Conservation (phyloP, 441 rosid genomes). For the Flueggea neowawraea region DNA sequence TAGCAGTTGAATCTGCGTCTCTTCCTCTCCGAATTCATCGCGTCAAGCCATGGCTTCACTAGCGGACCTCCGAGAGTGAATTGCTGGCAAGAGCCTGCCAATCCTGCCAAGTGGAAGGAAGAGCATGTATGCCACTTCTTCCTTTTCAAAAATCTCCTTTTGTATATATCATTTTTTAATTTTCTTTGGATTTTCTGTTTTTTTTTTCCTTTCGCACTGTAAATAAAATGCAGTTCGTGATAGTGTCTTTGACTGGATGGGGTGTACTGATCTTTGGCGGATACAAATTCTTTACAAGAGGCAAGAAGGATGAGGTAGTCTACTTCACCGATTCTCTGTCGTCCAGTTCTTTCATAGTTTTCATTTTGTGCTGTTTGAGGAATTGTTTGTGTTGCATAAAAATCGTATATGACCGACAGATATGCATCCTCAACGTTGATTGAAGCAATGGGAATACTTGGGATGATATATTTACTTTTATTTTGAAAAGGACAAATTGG, state of each 20-base stretch:
- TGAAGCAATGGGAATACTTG: no score
- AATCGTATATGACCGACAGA: no score
- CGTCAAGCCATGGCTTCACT: constrained; percentile 44
- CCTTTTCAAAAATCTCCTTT: background rate
- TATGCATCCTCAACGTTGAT: no score
- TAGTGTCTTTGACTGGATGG: constrained; percentile 86
- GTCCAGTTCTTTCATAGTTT: no score
- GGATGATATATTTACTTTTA: no score
- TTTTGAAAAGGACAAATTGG: no score
- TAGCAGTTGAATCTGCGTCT: no score
- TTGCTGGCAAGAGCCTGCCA: constrained; percentile 82
- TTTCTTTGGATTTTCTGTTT: constrained; percentile 5
- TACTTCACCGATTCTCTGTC: no score
- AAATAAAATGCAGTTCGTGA: constrained; percentile 56
- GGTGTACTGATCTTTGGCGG: constrained; percentile 61
- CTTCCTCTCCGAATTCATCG: constrained; percentile 3
- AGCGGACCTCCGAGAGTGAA: constrained; percentile 77
- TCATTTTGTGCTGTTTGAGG: no score
- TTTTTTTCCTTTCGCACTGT: constrained; percentile 7
- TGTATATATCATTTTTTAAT: background rate
- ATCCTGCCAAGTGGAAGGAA: constrained; percentile 91
- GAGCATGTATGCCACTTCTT: constrained; percentile 61
- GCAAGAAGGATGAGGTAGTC: constrained; percentile 70
- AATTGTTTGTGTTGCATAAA: no score
- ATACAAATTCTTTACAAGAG: constrained; percentile 63